Evolutionary conservation across 306 rosid genomes (phyloP), one percentile per base, ranked within the genome.

Genomic region (Medicago arabica): DNA sequence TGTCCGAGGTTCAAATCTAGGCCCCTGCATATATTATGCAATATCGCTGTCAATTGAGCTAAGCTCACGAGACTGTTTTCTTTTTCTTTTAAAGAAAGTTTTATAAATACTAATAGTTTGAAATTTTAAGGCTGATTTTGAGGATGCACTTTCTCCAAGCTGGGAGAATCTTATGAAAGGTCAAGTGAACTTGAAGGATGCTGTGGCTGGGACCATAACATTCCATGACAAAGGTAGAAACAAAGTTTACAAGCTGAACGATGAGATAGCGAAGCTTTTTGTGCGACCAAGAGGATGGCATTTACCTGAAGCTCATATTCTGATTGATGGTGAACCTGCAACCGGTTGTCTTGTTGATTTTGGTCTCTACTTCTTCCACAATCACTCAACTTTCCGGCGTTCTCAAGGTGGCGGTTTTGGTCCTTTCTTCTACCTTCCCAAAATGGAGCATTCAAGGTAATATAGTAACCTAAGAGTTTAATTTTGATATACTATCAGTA

Each of bases 221-320:
- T 94, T 82, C 78, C 86, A 90, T 68, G 98, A 94, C 87, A 88
- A 54, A 80, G 83, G 75, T 49, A 91, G 96, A 62, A 92, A 94
- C 79, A 88, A 83, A 69, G 85, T 85, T 78, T 94, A 92, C 86
- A 91, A 89, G 75, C 95, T 94, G 28, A 94, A 92, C 28, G 95
- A 90, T 54, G 83, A 85, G 21, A 86, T 60, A 1, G 95, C 98
- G 6, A 94, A 94, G 87, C 97, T 92, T 16, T 94, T 94, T 78
- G 97, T 92, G 11, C 77, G 98, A 16, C 88, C 96, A 72, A 85
- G 98, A 85, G 98, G 98, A 9, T 94, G 98, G 98, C 98, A 94
- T 71, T 71, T 92, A 73, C 96, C 95, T 0, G 98, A 94, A 83
- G 91, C 96, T 16, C 97, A 94, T 76, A 85, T 94, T 46, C 23